Conservation (phyloP, 2,329 filamentous ascomycete genomes). For the Paraconiothyrium brasiliense region DNA sequence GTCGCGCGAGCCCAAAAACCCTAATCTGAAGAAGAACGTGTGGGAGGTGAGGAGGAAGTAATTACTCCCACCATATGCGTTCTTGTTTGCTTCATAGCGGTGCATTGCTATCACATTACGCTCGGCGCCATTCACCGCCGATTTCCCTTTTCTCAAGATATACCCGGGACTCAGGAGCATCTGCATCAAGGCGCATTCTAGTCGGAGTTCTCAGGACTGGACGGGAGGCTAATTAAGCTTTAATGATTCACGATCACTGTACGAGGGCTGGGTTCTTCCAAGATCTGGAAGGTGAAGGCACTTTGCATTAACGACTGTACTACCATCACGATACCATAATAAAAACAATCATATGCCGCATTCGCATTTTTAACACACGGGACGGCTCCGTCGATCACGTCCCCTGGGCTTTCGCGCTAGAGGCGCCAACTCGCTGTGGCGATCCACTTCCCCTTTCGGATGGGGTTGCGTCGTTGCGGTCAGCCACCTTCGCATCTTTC, state of each 20-base stretch:
- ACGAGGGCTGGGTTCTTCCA: too few relatives aligned
- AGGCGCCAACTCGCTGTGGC: background rate
- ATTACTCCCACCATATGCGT: background rate
- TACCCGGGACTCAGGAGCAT: constrained; percentile 2
- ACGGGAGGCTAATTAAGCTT: background rate
- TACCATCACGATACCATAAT: background rate
- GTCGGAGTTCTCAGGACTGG: background rate
- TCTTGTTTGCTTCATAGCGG: background rate
- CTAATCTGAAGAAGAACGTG: constrained; percentile 41
- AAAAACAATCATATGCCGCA: background rate
- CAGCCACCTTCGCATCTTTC: constrained; percentile 4
- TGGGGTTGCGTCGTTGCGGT: background rate
- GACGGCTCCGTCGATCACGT: background rate
- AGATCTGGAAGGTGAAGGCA: too few relatives aligned
- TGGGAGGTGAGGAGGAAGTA: constrained; percentile 41
- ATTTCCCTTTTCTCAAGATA: background rate
- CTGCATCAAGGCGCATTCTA: background rate
- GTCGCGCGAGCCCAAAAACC: constrained; percentile 12
- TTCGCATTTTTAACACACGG: background rate
- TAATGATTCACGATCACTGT: background rate
- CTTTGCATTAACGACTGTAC: background rate
- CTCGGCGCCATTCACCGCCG: too few relatives aligned
- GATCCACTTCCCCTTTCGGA: constrained; percentile 2
- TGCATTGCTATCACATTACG: background rate
- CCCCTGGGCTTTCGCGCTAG: background rate